phyloP scores from a whole-genome alignment of 2,329 filamentous ascomycete genomes.

The Cercospora sesami region DNA sequence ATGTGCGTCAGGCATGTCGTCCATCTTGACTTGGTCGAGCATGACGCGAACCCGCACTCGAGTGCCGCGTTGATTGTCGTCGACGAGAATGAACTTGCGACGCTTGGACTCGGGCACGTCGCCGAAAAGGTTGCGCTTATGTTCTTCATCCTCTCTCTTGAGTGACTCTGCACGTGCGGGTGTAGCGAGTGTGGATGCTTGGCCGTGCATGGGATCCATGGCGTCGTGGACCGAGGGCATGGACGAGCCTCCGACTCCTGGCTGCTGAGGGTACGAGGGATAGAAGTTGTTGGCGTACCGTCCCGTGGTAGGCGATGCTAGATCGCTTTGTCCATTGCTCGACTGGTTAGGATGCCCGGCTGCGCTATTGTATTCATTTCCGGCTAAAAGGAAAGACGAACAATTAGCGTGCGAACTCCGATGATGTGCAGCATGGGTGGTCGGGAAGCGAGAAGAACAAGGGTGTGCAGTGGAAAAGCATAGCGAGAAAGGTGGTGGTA shows the following conservation, averaged over 20 bases:
- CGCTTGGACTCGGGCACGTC: slow-evolving; percentile 87
- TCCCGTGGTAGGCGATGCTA: slow-evolving; percentile 62
- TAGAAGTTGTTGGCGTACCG: slow-evolving; percentile 78
- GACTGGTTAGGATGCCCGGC: slow-evolving; percentile 67
- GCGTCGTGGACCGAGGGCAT: slow-evolving; percentile 66
- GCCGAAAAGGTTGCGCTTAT: slow-evolving; percentile 74
- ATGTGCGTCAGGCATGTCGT: slow-evolving; percentile 94
- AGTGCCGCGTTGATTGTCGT: slow-evolving; percentile 78
- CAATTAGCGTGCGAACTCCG: slow-evolving; percentile 45
- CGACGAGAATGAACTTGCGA: slow-evolving; percentile 94
- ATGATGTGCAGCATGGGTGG: slow-evolving; percentile 33
- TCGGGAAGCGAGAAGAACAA: slow-evolving; percentile 33
- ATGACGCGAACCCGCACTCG: slow-evolving; percentile 87
- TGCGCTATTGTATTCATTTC: slow-evolving; percentile 59
- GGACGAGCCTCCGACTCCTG: slow-evolving; percentile 55
- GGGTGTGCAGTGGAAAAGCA: slow-evolving; percentile 21
- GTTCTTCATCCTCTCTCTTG: slow-evolving; percentile 56
- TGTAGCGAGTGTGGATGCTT: slow-evolving; percentile 37
- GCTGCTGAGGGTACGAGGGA: slow-evolving; percentile 63
- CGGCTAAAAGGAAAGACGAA: slow-evolving; percentile 50
- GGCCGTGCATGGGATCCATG: slow-evolving; percentile 48
- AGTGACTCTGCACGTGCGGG: slow-evolving; percentile 45
- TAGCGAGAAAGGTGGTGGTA: slow-evolving; percentile 9
- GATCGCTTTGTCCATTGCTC: slow-evolving; percentile 54
- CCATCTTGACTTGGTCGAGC: slow-evolving; percentile 89